Base-by-base conservation (phyloP, 441 rosid genomes). In the Pelargonium australe region DNA sequence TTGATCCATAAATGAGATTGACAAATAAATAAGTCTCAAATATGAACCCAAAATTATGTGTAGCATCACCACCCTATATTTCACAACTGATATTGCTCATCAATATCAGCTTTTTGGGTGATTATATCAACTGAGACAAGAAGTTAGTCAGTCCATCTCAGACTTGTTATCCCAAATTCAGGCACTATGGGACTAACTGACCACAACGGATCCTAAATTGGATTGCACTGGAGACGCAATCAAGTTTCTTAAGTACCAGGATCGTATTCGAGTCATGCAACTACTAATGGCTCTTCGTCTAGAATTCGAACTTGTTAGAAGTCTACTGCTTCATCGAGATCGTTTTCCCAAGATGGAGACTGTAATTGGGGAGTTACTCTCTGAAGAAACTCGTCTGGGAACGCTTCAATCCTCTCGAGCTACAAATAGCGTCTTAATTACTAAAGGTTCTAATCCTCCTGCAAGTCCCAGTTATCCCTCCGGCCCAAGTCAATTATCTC, bases 351-450 rank as follows among this genome's bases (percentile, higher is more conserved):
- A 47, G 0, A n/a, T 67, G 10, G 31, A 66, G 2, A 8, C 13
- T 16, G 49, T 28, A 2, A 13, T 14, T 16, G 17, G 12, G 5
- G 37, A 67, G n/a, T 28, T 67, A 5, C 14, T 62, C 1, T 31
- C 16, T 5, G 13, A 73, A 34, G 44, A 73, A 20, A 62, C 68
- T 53, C 14, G 64, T 0, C 13, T 40, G 51, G 70, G 72, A 53
- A 44, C 77, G 53, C 5, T 74, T 58, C n/a, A 51, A 12, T 2
- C 14, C 45, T 41, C 7, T 51, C 58, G 11, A 10, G 1, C 3
- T 10, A 12, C 17, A 2, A 17, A 51, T 10, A 4, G 5, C 1
- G 17, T 51, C 58, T 1, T 51, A 7, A n/a, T 14, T 0, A 51
- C 14, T 13, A 11, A 1, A 5, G 16, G 2, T 0, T 45, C 53